A percentile compares a stretch with the other conserved stretches of the same genome.
These are phyloP conservation scores for Geranomyces michiganensis DNA, from an alignment of 192 early-diverging fungal genomes.

Conservation along the genomic window DNA sequence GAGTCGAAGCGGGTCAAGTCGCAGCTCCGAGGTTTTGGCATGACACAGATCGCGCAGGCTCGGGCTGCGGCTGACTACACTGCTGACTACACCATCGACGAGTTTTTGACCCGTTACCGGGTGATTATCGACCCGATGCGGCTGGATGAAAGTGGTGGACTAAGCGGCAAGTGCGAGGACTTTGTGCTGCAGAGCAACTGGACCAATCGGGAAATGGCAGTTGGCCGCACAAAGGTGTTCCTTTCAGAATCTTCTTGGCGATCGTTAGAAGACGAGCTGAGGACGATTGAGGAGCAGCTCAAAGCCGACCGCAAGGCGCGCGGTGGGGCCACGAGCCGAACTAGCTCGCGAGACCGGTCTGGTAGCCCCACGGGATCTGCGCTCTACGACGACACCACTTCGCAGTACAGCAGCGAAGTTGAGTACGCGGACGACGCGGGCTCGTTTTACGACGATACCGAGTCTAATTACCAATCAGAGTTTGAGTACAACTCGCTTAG, in stretches of 20 bases:
- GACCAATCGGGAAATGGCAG: constrained; percentile 46
- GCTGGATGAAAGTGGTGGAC: constrained; percentile 37
- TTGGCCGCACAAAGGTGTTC: constrained; percentile 48
- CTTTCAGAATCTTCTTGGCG: constrained; percentile 48
- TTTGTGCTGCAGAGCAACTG: constrained; percentile 41
- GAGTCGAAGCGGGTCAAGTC: constrained; percentile 66
- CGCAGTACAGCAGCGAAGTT: constrained; percentile 30
- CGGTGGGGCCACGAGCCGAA: constrained; percentile 1
- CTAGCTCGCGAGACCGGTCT: background rate
- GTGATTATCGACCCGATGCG: constrained; percentile 54
- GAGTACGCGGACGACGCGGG: constrained; percentile 25
- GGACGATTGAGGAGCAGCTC: constrained; percentile 44
- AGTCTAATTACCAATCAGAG: constrained; percentile 38
- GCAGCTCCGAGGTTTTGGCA: constrained; percentile 70
- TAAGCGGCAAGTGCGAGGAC: constrained; percentile 38
- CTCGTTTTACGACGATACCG: constrained; percentile 32
- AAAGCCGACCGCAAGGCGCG: constrained; percentile 40
- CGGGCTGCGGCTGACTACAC: constrained; percentile 72
- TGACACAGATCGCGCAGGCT: constrained; percentile 74
- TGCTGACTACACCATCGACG: constrained; percentile 65
- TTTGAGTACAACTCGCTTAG: constrained; percentile 20
- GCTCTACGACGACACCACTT: constrained; percentile 15
- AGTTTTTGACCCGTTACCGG: constrained; percentile 75
- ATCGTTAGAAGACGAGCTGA: constrained; percentile 48
- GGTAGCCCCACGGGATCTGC: constrained; percentile 7